phyloP scores from a whole-genome alignment of 2,329 filamentous ascomycete species.

The Rhinocladiella mackenziei region DNA sequence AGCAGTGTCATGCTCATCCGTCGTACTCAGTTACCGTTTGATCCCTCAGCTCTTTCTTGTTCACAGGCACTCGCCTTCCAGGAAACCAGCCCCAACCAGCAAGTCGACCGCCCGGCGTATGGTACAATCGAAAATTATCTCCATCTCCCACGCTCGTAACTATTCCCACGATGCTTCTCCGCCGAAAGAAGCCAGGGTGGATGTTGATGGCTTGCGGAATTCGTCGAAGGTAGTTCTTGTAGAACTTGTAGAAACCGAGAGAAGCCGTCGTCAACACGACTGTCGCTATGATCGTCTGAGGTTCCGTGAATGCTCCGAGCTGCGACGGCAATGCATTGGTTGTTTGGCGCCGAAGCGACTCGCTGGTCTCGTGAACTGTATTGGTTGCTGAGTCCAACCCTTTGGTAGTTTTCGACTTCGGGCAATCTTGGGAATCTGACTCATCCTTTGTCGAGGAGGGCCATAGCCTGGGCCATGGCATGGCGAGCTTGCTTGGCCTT shows the following conservation, averaged over 20 bases:
- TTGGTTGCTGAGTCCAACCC: conserved; percentile 6
- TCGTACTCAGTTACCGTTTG: conserved; percentile 62
- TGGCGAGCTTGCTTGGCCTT: conserved; percentile 10
- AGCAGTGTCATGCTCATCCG: not conserved
- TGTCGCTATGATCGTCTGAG: conserved; percentile 31
- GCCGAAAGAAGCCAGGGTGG: conserved; percentile 64
- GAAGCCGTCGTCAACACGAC: conserved; percentile 29
- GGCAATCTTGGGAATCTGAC: not conserved
- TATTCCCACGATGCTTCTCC: conserved; percentile 72
- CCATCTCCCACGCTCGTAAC: conserved; percentile 96
- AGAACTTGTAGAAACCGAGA: conserved; percentile 26
- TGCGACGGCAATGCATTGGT: conserved; percentile 3
- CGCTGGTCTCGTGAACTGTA: conserved; percentile 4
- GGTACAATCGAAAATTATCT: conserved; percentile 90
- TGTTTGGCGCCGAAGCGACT: conserved; percentile 6
- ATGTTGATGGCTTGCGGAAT: conserved; percentile 76
- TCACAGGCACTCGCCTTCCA: conserved; percentile 64
- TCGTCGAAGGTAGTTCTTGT: conserved; percentile 65
- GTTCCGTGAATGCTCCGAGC: conserved; percentile 28
- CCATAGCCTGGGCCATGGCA: conserved; percentile 30
- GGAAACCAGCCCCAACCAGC: conserved; percentile 90
- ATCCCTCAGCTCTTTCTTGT: conserved; percentile 65
- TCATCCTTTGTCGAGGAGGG: conserved; percentile 26
- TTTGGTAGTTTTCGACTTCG: conserved; percentile 1
- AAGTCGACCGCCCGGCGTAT: conserved; percentile 84